Conservation (phyloP, 2,329 filamentous ascomycete genomes). For the Colletotrichum ledebouriae region DNA sequence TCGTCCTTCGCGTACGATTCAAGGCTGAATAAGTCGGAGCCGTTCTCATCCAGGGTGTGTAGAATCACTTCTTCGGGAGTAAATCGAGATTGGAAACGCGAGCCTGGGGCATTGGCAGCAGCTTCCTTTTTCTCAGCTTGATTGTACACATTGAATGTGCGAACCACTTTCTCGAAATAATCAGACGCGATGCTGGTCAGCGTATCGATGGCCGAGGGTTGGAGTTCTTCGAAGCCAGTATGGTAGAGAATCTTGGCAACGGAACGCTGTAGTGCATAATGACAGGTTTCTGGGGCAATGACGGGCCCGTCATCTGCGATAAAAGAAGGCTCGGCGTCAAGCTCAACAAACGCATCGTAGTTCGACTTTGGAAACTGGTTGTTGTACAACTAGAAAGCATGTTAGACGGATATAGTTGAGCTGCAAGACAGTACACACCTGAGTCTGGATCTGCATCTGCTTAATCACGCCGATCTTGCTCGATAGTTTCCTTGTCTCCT, state of each 20-base stretch:
- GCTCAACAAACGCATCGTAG: slow-evolving; percentile 87
- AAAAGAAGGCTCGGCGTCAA: slow-evolving; percentile 89
- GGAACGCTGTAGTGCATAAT: slow-evolving; percentile 87
- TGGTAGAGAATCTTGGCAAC: slow-evolving; percentile 97
- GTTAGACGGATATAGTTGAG: neutral
- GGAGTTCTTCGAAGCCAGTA: slow-evolving; percentile 95
- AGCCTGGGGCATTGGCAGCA: slow-evolving; percentile 57
- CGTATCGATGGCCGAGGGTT: slow-evolving; percentile 91
- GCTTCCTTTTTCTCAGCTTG: slow-evolving; percentile 83
- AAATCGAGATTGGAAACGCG: slow-evolving; percentile 73
- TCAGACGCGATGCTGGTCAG: slow-evolving; percentile 90
- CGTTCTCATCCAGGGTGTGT: slow-evolving; percentile 87
- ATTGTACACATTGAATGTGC: slow-evolving; percentile 84
- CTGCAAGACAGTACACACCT: slow-evolving; percentile 68
- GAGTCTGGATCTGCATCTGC: slow-evolving; percentile 98
- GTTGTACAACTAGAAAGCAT: slow-evolving; percentile 80
- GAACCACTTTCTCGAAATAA: slow-evolving; percentile 88
- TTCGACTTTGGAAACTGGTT: slow-evolving; percentile 99
- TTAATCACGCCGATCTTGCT: slow-evolving; percentile 98
- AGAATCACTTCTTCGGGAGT: slow-evolving; percentile 88
- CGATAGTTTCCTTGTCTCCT: slow-evolving; percentile 95
- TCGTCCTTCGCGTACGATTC: slow-evolving; percentile 94
- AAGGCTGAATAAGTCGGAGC: slow-evolving; percentile 83
- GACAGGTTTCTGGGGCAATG: slow-evolving; percentile 85
- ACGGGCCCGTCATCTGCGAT: slow-evolving; percentile 89